phyloP scores from a whole-genome alignment of 1,139 yeast genomes.

The Blastobotrys indianensis region DNA sequence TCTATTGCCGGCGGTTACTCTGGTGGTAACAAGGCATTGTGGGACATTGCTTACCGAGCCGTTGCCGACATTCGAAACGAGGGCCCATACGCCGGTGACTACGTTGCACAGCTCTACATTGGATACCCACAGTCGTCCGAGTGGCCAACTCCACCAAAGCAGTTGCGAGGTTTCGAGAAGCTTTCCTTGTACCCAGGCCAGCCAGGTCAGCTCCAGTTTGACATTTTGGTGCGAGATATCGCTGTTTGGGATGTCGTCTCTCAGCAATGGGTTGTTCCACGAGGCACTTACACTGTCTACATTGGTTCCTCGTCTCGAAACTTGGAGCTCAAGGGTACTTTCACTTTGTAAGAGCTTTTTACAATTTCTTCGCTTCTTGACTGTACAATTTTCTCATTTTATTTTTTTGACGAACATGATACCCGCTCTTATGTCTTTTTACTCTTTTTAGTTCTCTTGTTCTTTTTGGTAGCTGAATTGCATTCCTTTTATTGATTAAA shows the following conservation, averaged over 20 bases:
- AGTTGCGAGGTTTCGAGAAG: conserved; percentile 57
- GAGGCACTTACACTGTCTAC: conserved; percentile 51
- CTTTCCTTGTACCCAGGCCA: conserved; percentile 45
- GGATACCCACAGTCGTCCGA: conserved; percentile 45
- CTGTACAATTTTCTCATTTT: too few relatives aligned
- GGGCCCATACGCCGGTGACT: conserved; percentile 48
- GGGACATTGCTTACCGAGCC: conserved; percentile 44
- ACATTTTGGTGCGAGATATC: conserved; percentile 49
- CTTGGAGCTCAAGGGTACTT: conserved; percentile 41
- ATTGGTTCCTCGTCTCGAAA: conserved; percentile 51
- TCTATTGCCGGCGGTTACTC: conserved; percentile 53
- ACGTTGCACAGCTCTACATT: conserved; percentile 53
- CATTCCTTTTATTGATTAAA: too few relatives aligned
- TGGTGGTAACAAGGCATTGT: conserved; percentile 47
- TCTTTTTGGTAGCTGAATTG: too few relatives aligned
- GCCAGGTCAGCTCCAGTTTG: conserved; percentile 39
- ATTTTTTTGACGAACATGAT: too few relatives aligned
- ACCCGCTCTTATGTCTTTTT: too few relatives aligned
- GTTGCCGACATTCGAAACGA: conserved; percentile 45
- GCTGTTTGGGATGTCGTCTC: conserved; percentile 53
- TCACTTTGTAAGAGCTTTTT: conserved; percentile 14
- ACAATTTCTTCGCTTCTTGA: too few relatives aligned
- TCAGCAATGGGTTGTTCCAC: conserved; percentile 58
- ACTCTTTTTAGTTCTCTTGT: too few relatives aligned
- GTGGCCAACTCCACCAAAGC: conserved; percentile 43